Percentiles rank a stretch among this genome's conserved stretches.
Evolutionary conservation across 2,329 filamentous ascomycete genomes (phyloP).

Genomic region (Epichloe brachyelytri): DNA sequence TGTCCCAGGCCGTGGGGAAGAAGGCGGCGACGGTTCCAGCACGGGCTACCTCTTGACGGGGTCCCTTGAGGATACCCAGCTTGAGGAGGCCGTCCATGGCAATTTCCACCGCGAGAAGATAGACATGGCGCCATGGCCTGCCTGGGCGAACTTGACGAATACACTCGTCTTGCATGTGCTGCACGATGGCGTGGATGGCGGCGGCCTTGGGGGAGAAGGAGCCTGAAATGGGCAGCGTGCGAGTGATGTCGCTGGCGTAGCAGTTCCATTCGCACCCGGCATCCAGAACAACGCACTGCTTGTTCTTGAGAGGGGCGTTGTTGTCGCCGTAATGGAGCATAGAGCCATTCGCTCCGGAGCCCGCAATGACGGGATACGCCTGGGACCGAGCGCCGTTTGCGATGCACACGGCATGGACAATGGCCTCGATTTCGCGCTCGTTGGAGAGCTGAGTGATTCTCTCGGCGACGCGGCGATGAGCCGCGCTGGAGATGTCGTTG

Average conservation of each 20-base stretch:
- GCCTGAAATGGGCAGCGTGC: slow-evolving; percentile 69
- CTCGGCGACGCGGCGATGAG: slow-evolving; percentile 61
- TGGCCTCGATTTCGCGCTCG: slow-evolving; percentile 73
- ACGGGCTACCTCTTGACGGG: slow-evolving; percentile 39
- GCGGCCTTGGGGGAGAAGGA: slow-evolving; percentile 54
- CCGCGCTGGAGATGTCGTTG: slow-evolving; percentile 64
- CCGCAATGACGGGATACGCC: slow-evolving; percentile 83
- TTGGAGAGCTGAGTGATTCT: slow-evolving; percentile 51
- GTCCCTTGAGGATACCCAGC: slow-evolving; percentile 59
- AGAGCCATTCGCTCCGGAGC: slow-evolving; percentile 67
- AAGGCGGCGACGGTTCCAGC: slow-evolving; percentile 46
- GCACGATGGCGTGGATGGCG: slow-evolving; percentile 64
- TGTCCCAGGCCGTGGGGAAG: slow-evolving; percentile 53
- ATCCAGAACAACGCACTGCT: slow-evolving; percentile 70
- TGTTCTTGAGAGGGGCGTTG: slow-evolving; percentile 53
- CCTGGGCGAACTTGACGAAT: slow-evolving; percentile 58
- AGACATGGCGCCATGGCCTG: slow-evolving; percentile 56
- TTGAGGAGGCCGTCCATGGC: slow-evolving; percentile 57
- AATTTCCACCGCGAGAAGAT: slow-evolving; percentile 58
- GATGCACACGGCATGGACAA: slow-evolving; percentile 62
- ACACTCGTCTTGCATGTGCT: slow-evolving; percentile 67
- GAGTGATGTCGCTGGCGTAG: slow-evolving; percentile 84
- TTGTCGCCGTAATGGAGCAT: slow-evolving; percentile 83
- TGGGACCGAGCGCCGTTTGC: slow-evolving; percentile 61
- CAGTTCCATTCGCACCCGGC: slow-evolving; percentile 75